Evolutionary conservation across 139 green algal genomes (phyloP), one percentile per base, ranked within the genome.

Genomic region (Chlorella ohadii): DNA sequence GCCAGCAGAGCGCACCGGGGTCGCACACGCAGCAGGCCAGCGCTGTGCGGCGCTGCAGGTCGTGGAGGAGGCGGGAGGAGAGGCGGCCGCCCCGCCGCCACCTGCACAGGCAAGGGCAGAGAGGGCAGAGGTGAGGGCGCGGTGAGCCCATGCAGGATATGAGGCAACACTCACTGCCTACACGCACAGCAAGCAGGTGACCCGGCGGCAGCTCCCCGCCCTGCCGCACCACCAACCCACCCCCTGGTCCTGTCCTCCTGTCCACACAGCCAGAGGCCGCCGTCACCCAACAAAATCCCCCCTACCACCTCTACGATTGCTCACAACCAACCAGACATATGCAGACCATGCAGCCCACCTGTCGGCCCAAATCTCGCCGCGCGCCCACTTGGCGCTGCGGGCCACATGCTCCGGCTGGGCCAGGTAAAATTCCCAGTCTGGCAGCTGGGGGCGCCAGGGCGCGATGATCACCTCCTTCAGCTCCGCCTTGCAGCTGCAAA

Each of bases 1-100:
- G n/a, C n/a, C n/a, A n/a, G n/a, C n/a, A n/a, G n/a, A n/a, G 22
- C 51, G 51, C 51, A 59, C 51, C 51, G 0, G 55, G 72, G 82
- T 94, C 88, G 67, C 93, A 96, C 51, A 91, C 47, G 7, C 25
- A 4, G 81, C 92, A 95, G 19, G 88, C 87, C 61, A 85, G 67
- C 3, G 87, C 87, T 2, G 91, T 93, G 81, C 80, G 80, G 20
- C 80, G 68, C 80, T 85, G 68, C 80, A 85, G 68, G 31, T 85
- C 68, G 56, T 79, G 55, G 70, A 85, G 34, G 36, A 85, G 80
- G 23, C 68, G 68, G 68, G 27, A 64, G 80, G 36, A 64, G 25
- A 71, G 68, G 15, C 80, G 51, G 47, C 80, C 80, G 47, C 56
- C 33, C 33, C 38, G 68, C 23, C 68, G 36, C 68, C 80, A 85